Evolutionary conservation across 2,329 filamentous ascomycete genomes (phyloP).

Genomic region (Sporothrix phasma): DNA sequence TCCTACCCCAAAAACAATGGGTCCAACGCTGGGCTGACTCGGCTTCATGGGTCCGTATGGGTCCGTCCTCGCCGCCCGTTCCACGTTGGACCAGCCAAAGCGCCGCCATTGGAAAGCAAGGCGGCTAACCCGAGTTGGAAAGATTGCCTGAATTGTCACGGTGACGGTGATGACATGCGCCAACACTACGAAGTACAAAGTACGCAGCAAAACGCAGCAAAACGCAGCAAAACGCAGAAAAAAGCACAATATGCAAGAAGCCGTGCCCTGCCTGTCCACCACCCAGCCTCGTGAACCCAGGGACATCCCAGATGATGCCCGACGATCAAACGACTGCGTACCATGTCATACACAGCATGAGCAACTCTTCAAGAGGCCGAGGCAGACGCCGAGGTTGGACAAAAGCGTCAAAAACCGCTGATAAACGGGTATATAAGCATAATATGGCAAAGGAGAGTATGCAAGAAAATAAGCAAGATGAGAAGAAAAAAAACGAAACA

Average conservation of each 20-base stretch:
- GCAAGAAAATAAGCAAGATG: background rate
- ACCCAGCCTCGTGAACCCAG: background rate
- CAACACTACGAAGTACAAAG: no score
- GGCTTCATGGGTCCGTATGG: no score
- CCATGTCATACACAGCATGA: no score
- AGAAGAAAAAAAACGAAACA: background rate
- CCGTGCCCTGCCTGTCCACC: no score
- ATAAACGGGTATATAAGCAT: constrained; percentile 1
- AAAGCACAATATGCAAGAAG: background rate
- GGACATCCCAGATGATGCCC: background rate
- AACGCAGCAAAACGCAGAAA: no score
- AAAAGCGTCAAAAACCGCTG: no score
- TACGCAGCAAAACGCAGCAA: no score
- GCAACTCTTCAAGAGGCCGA: no score
- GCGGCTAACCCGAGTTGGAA: constrained; percentile 8
- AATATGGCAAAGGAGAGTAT: background rate
- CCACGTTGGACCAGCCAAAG: constrained; percentile 3
- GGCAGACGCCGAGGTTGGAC: no score
- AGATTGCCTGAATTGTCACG: constrained; percentile 10
- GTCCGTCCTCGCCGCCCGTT: background rate
- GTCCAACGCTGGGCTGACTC: no score
- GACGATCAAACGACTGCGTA: no score
- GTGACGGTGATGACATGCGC: no score
- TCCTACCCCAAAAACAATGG: constrained; percentile 10
- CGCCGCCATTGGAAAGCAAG: background rate